phyloP scores from a whole-genome alignment of 352 stramenopile genomes.

The Lagenidium giganteum region DNA sequence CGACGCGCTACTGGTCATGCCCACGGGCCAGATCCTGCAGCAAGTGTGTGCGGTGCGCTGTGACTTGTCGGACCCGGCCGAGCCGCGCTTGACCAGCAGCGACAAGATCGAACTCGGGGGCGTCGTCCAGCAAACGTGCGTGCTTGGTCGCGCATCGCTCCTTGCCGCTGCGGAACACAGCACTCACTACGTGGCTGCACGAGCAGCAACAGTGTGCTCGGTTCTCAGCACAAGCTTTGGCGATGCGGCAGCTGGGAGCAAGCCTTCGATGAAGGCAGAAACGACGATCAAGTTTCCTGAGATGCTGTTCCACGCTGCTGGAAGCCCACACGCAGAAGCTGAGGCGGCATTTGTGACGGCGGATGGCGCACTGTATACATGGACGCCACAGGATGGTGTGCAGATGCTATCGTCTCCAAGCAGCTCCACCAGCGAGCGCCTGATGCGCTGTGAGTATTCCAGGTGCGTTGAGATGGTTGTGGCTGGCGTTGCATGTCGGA shows the following conservation, averaged over 20 bases:
- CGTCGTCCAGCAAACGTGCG: constrained; percentile 59
- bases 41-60: constrained; percentile 52
- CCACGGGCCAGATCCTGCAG: constrained; percentile 58
- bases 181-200: constrained; percentile 33
- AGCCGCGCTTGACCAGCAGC: constrained; percentile 23
- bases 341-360: constrained; percentile 49
- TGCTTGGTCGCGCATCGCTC: too few species aligned
- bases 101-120: constrained; percentile 45
- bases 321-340: constrained; percentile 56
- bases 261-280: constrained; percentile 28
- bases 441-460: constrained; percentile 67
- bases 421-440: constrained; percentile 21
- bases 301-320: constrained; percentile 53
- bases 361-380: constrained; percentile 43
- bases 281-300: constrained; percentile 44
- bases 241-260: too few species aligned
- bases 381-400: constrained; percentile 37
- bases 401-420: constrained; percentile 25
- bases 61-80: not conserved
- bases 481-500: not conserved
- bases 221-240: too few species aligned
- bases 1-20: constrained; percentile 61
- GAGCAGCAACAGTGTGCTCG: constrained; percentile 34
- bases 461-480: constrained; percentile 39
- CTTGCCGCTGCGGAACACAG: too few species aligned